Percentiles rank a stretch among this genome's conserved stretches.
Conservation (phyloP, 192 early-diverging fungal species). For the Spinellus fusiger region DNA sequence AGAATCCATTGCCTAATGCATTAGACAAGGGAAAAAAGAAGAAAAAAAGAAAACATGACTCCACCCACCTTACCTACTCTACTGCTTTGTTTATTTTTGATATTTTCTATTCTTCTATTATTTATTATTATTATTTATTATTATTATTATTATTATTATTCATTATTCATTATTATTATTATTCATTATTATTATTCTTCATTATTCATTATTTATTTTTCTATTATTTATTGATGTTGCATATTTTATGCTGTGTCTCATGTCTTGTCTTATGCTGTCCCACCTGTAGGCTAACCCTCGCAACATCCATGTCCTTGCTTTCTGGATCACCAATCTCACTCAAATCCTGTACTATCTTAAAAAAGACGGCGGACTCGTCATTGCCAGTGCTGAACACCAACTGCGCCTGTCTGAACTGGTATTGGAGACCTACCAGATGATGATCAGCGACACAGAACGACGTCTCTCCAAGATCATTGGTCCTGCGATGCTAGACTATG, state of each 20-base stretch:
- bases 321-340: conserved; percentile 84
- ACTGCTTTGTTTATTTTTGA: too few relatives aligned
- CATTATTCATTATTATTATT: background rate
- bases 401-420: conserved; percentile 73
- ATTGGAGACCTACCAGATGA: conserved; percentile 59
- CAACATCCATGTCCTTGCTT: conserved; percentile 60
- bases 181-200: too few relatives aligned
- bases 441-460: conserved; percentile 58
- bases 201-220: too few relatives aligned
- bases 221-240: background rate
- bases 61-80: too few relatives aligned
- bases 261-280: background rate
- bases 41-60: too few relatives aligned
- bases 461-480: conserved; percentile 60
- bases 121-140: conserved; percentile 7
- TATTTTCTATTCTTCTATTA: too few relatives aligned
- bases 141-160: background rate
- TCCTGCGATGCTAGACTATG: conserved; percentile 62
- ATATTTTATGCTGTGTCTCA: background rate
- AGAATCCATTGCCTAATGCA: too few relatives aligned
- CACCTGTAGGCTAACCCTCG: conserved; percentile 36
- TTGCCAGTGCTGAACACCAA: conserved; percentile 66
- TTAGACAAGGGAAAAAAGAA: too few relatives aligned
- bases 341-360: conserved; percentile 84
- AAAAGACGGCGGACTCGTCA: conserved; percentile 71